phyloP scores from a whole-genome alignment of 192 early-diverging fungal genomes.

The Funneliformis geosporum region DNA sequence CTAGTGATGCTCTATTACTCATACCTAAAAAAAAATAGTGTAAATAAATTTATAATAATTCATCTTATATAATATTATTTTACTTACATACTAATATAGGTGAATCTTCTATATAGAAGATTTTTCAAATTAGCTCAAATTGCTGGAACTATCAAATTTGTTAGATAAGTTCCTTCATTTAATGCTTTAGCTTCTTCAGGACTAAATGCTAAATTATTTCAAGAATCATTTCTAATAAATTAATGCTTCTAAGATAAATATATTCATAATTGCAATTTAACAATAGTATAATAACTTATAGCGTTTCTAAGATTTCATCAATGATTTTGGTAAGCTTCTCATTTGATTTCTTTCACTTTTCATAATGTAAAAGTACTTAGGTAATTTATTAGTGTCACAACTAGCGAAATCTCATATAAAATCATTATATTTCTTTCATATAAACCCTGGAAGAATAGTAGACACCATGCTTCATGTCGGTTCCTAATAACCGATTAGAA shows the following conservation, averaged over 20 bases:
- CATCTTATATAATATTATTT: too few relatives aligned
- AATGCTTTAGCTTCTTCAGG: background rate
- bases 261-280: background rate
- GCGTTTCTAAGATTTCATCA: background rate
- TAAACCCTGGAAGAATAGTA: background rate
- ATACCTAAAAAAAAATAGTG: too few relatives aligned
- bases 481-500: conserved; percentile 7
- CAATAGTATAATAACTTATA: background rate
- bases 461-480: background rate
- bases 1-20: too few relatives aligned
- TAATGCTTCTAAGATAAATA: too few relatives aligned
- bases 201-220: conserved; percentile 14
- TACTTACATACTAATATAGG: background rate
- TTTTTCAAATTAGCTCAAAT: background rate
- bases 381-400: background rate
- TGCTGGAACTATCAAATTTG: background rate
- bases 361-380: conserved; percentile 1
- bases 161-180: conserved; percentile 10
- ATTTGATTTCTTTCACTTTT: background rate
- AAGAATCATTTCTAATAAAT: conserved; percentile 4
- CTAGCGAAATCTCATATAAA: background rate
- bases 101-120: background rate
- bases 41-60: too few relatives aligned
- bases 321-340: background rate
- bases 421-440: conserved; percentile 5